Conservation (phyloP, 305 asterid species). For the Solanum aculeatissimum region DNA sequence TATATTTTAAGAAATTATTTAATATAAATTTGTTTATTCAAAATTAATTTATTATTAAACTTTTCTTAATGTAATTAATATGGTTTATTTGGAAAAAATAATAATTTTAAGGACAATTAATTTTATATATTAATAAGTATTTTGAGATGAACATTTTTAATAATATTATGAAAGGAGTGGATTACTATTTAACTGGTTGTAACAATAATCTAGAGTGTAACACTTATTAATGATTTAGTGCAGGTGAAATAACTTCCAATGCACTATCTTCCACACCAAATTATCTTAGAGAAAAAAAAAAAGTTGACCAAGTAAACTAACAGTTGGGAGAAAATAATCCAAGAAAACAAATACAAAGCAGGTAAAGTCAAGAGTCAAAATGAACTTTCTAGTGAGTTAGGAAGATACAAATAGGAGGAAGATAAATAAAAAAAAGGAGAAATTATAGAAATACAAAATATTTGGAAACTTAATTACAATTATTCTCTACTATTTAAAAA, state of each 20-base stretch:
- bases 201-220: background rate
- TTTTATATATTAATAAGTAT: too few species aligned
- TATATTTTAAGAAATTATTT: too few species aligned
- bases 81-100: too few species aligned
- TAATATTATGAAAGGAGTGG: background rate
- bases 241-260: background rate
- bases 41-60: too few species aligned
- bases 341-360: background rate
- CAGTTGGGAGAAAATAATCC: background rate
- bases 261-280: background rate
- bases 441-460: too few species aligned
- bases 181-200: background rate
- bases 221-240: background rate
- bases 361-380: background rate
- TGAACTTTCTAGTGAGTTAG: background rate
- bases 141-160: too few species aligned
- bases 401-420: background rate
- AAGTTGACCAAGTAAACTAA: background rate
- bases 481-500: too few species aligned
- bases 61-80: too few species aligned
- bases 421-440: background rate
- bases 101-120: background rate
- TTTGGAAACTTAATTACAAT: too few species aligned
- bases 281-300: background rate
- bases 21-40: too few species aligned